Evolutionary conservation across 345 rosid species (phyloP).

Genomic region (Aegle marmelos): DNA sequence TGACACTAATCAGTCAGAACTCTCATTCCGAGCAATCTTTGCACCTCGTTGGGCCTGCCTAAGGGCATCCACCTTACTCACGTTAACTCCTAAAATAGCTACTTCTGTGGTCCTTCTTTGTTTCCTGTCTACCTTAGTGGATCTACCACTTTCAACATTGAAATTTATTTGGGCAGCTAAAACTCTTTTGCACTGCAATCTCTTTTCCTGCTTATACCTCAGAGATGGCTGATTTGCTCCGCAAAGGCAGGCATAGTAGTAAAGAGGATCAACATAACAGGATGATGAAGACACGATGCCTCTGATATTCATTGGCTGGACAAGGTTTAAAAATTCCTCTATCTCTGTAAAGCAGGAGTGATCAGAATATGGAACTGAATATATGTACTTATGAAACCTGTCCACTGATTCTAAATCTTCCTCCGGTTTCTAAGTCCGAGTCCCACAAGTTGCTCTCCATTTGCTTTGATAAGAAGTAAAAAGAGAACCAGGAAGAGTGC

Average conservation of each 20-base stretch:
- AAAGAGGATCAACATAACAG: slow-evolving; percentile 59
- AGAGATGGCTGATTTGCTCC: slow-evolving; percentile 37
- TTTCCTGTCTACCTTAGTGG: slow-evolving; percentile 18
- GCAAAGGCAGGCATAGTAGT: slow-evolving; percentile 58
- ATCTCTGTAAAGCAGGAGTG: slow-evolving; percentile 75
- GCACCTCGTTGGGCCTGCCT: slow-evolving; percentile 37
- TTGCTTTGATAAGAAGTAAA: slow-evolving; percentile 27
- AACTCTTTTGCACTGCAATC: slow-evolving; percentile 10
- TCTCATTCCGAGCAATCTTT: slow-evolving; percentile 33
- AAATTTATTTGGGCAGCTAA: slow-evolving; percentile 26
- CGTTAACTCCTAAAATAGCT: slow-evolving; percentile 13
- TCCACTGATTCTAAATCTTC: slow-evolving; percentile 28
- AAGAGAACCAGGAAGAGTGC: slow-evolving; percentile 40
- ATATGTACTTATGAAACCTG: slow-evolving; percentile 45
- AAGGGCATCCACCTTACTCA: slow-evolving; percentile 23
- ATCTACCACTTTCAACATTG: slow-evolving; percentile 12
- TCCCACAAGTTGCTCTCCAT: slow-evolving; percentile 16
- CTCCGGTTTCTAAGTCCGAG: slow-evolving; percentile 9
- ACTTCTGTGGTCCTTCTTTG: slow-evolving; percentile 9
- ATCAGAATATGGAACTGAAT: slow-evolving; percentile 66
- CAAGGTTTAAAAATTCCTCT: slow-evolving; percentile 57
- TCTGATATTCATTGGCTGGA: slow-evolving; percentile 55
- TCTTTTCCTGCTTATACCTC: slow-evolving; percentile 21
- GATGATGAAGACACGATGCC: slow-evolving; percentile 72
- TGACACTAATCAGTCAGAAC: slow-evolving; percentile 11